These are phyloP conservation scores for Liriodendron chinense DNA, from an alignment of 164 flowering plant species.

Conservation along the genomic window DNA sequence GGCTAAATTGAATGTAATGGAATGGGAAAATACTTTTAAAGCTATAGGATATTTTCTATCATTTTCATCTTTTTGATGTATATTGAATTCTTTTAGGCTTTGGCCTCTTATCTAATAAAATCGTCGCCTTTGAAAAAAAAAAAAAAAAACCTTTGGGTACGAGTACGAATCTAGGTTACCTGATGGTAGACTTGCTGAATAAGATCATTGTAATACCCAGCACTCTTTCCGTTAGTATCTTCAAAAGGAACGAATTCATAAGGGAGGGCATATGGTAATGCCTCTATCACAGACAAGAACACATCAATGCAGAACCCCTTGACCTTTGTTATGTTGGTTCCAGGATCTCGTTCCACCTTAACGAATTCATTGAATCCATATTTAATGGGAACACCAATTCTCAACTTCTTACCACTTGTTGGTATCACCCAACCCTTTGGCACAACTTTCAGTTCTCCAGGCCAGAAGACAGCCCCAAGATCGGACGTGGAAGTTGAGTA, in stretches of 20 bases:
- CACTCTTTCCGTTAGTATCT: constrained; percentile 2
- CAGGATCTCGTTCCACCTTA: constrained; percentile 10
- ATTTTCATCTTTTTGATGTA: no score
- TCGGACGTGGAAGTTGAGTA: not conserved
- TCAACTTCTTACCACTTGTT: constrained; percentile 25
- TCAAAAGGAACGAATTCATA: constrained; percentile 26
- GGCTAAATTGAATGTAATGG: no score
- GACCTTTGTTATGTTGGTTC: constrained; percentile 3
- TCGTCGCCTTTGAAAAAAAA: no score
- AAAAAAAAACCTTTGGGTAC: no score
- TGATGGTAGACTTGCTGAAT: constrained; percentile 27
- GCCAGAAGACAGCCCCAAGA: constrained; percentile 23
- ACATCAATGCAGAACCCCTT: constrained; percentile 27
- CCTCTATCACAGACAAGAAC: constrained; percentile 12
- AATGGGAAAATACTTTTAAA: no score
- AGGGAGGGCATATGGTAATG: constrained; percentile 22
- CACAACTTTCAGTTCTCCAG: constrained; percentile 15
- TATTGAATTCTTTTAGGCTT: no score
- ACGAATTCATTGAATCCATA: constrained; percentile 23
- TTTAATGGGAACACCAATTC: constrained; percentile 34
- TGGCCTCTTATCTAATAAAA: no score
- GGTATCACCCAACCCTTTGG: constrained; percentile 32
- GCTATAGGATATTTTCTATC: no score
- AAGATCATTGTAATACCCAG: constrained; percentile 26
- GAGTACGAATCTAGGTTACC: constrained; percentile 13